Evolutionary conservation across 305 asterid genomes (phyloP).

Genomic region (Rubia peregrina): DNA sequence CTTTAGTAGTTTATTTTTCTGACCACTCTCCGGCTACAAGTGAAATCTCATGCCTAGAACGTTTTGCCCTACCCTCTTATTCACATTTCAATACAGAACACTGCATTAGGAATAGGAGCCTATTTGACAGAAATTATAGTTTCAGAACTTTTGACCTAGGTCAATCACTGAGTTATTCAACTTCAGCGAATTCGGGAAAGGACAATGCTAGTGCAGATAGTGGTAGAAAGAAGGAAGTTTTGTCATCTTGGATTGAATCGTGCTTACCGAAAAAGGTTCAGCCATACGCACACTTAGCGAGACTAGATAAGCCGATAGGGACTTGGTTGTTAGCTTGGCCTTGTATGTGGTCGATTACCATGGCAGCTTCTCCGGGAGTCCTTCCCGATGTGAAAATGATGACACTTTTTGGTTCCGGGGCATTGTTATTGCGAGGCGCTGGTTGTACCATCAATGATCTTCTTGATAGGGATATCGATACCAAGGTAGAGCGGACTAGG

Average conservation of each 20-base stretch:
- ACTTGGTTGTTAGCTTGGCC: conserved; percentile 29
- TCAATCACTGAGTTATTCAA: conserved; percentile 32
- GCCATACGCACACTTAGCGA: conserved; percentile 24
- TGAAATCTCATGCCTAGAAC: conserved; percentile 12
- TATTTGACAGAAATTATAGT: neutral
- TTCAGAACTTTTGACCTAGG: neutral
- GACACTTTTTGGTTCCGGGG: conserved; percentile 78
- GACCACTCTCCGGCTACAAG: conserved; percentile 12
- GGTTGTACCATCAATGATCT: conserved; percentile 94
- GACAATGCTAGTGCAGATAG: neutral
- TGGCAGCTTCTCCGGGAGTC: conserved; percentile 74
- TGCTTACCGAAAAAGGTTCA: conserved; percentile 18
- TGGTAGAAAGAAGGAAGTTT: neutral
- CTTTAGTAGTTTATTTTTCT: conserved; percentile 18
- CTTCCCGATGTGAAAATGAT: conserved; percentile 76
- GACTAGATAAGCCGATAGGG: conserved; percentile 28
- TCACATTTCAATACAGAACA: neutral
- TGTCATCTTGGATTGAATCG: conserved; percentile 22
- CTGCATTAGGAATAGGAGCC: conserved; percentile 7
- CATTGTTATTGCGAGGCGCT: conserved; percentile 86
- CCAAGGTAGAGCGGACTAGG: conserved; percentile 83
- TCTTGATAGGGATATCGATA: conserved; percentile 83
- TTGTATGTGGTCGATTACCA: conserved; percentile 47
- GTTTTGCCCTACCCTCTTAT: neutral
- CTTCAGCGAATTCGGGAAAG: conserved; percentile 30